Evolutionary conservation across 2,329 filamentous ascomycete species (phyloP).

Genomic region (Colletotrichum sojae): DNA sequence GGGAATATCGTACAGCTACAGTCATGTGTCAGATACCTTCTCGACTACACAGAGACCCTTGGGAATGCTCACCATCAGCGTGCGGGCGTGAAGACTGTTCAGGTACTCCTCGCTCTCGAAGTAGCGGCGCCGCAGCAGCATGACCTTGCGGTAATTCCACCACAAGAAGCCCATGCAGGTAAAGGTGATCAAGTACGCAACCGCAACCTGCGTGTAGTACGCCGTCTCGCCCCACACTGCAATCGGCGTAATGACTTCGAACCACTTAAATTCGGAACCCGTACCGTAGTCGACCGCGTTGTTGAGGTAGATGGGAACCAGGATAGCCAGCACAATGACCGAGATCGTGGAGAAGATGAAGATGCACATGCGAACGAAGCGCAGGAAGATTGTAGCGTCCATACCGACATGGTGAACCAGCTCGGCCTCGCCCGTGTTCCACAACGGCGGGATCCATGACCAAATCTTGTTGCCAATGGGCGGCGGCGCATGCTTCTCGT

Average conservation of each 20-base stretch:
- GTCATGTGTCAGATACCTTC: slow-evolving; percentile 44
- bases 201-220: slow-evolving; percentile 72
- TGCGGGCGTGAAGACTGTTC: slow-evolving; percentile 83
- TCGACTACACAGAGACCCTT: neutral
- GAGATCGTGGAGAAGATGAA: slow-evolving; percentile 86
- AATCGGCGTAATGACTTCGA: slow-evolving; percentile 72
- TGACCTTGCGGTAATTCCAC: slow-evolving; percentile 87
- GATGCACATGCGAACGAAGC: slow-evolving; percentile 90
- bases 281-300: slow-evolving; percentile 55
- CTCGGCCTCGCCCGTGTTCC: slow-evolving; percentile 82
- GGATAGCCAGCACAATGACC: slow-evolving; percentile 80
- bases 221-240: slow-evolving; percentile 64
- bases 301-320: slow-evolving; percentile 84
- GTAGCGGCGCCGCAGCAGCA: slow-evolving; percentile 80
- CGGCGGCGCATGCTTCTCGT: slow-evolving; percentile 90
- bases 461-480: slow-evolving; percentile 89
- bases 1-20: slow-evolving; percentile 87
- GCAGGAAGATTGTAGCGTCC: slow-evolving; percentile 91
- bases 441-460: slow-evolving; percentile 86
- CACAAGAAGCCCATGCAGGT: slow-evolving; percentile 86
- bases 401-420: slow-evolving; percentile 88
- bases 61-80: slow-evolving; percentile 69
- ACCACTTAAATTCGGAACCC: slow-evolving; percentile 57
- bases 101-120: slow-evolving; percentile 92
- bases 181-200: slow-evolving; percentile 78